Conservation (phyloP, 306 rosid species). For the Coriaria nepalensis region DNA sequence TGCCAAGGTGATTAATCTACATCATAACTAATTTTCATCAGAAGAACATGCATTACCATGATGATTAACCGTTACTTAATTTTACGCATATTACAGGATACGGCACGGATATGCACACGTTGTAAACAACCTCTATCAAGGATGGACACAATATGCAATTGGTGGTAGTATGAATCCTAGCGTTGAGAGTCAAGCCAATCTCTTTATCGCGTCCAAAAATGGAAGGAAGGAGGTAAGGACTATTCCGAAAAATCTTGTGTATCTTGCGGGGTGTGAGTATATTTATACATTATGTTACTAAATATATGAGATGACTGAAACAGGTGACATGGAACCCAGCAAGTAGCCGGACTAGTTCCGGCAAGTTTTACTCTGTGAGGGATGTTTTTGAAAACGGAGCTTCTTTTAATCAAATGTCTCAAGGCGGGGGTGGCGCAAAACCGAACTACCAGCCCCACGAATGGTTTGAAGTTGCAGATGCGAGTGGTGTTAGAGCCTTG, state of each 20-base stretch:
- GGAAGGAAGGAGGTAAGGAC: conserved; percentile 22
- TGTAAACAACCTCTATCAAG: conserved; percentile 25
- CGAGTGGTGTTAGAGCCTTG: conserved; percentile 15
- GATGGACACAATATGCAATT: conserved; percentile 30
- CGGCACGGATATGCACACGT: conserved; percentile 33
- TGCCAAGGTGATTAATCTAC: conserved; percentile 22
- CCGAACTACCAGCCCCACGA: conserved; percentile 17
- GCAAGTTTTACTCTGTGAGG: conserved; percentile 19
- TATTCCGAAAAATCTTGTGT: too few species aligned
- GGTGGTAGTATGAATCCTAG: conserved; percentile 43
- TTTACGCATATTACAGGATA: conserved; percentile 8
- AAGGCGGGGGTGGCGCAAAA: conserved; percentile 10
- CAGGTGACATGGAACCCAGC: conserved; percentile 23
- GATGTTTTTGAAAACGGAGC: conserved; percentile 31
- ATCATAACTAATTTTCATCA: background rate
- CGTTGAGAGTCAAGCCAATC: conserved; percentile 32
- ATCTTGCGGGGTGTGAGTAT: too few species aligned
- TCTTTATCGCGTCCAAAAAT: conserved; percentile 24
- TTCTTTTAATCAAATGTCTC: conserved; percentile 9
- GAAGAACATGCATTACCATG: background rate
- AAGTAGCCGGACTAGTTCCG: conserved; percentile 4
- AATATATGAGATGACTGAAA: background rate
- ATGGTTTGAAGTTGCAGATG: conserved; percentile 19
- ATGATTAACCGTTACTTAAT: background rate
- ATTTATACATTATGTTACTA: background rate